Conservation (phyloP, 352 stramenopile species). For the Phytopythium kandeliae region DNA sequence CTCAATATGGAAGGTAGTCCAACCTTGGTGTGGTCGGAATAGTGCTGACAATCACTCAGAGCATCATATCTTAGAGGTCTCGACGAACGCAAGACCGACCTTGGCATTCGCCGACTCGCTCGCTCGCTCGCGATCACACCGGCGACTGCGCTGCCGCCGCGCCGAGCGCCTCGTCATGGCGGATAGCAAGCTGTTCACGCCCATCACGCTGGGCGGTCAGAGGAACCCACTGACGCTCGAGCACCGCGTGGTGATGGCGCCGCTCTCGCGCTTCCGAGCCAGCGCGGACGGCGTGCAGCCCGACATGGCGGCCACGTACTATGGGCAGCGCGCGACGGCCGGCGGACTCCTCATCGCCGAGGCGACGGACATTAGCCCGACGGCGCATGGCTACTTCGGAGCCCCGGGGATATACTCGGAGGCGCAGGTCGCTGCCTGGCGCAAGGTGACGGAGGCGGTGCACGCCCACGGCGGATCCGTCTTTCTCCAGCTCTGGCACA, state of each 20-base stretch:
- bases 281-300: constrained; percentile 23
- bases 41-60: too few relatives aligned
- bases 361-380: constrained; percentile 44
- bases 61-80: too few relatives aligned
- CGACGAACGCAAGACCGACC: too few relatives aligned
- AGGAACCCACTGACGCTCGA: constrained; percentile 20
- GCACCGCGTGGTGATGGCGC: constrained; percentile 48
- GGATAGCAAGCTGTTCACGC: constrained; percentile 34
- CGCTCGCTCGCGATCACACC: neutral
- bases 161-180: neutral
- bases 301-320: constrained; percentile 35
- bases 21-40: too few relatives aligned
- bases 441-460: constrained; percentile 41
- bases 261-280: constrained; percentile 34
- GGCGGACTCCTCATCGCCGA: constrained; percentile 55
- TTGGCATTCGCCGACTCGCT: neutral
- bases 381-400: constrained; percentile 23
- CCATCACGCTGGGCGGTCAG: constrained; percentile 4
- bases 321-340: constrained; percentile 37
- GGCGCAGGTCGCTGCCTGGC: constrained; percentile 43
- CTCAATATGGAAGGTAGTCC: too few relatives aligned
- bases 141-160: neutral
- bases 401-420: constrained; percentile 39
- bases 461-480: constrained; percentile 67
- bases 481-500: constrained; percentile 83